Percentiles rank a stretch among this genome's conserved stretches.
Conservation (phyloP, 2,329 filamentous ascomycete genomes). For the Alternaria dauci region DNA sequence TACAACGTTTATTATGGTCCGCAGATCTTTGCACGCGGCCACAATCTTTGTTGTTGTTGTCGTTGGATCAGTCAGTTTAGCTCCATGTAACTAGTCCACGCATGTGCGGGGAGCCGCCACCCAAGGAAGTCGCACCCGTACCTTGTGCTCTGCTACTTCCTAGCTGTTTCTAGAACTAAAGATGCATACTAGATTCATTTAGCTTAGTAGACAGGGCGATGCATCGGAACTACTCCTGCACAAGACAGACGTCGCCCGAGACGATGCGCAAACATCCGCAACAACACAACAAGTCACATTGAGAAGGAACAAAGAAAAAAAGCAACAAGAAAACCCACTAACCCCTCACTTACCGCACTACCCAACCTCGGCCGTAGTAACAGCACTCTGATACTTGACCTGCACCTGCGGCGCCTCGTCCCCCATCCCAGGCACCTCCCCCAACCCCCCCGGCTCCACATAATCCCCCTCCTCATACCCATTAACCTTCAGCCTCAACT, state of each 20-base stretch:
- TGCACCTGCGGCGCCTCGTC: slow-evolving; percentile 24
- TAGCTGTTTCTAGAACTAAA: background rate
- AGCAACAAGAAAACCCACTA: background rate
- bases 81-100: background rate
- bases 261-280: background rate
- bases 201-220: background rate
- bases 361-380: slow-evolving; percentile 24
- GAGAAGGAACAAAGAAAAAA: background rate
- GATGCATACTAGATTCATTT: background rate
- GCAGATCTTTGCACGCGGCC: background rate
- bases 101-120: slow-evolving; percentile 6
- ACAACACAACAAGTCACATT: background rate
- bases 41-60: background rate
- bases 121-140: background rate
- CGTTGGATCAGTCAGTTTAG: background rate
- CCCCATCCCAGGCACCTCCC: slow-evolving; percentile 46
- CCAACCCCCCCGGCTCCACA: slow-evolving; percentile 49
- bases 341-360: background rate
- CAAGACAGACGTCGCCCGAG: background rate
- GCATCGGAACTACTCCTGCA: background rate
- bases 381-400: slow-evolving; percentile 27
- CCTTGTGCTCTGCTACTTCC: background rate
- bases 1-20: background rate
- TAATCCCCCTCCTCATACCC: slow-evolving; percentile 48
- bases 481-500: slow-evolving; percentile 52